These are phyloP conservation scores for Tuber umbilicatum DNA, from an alignment of 495 filamentous ascomycete species.

Conservation along the genomic window DNA sequence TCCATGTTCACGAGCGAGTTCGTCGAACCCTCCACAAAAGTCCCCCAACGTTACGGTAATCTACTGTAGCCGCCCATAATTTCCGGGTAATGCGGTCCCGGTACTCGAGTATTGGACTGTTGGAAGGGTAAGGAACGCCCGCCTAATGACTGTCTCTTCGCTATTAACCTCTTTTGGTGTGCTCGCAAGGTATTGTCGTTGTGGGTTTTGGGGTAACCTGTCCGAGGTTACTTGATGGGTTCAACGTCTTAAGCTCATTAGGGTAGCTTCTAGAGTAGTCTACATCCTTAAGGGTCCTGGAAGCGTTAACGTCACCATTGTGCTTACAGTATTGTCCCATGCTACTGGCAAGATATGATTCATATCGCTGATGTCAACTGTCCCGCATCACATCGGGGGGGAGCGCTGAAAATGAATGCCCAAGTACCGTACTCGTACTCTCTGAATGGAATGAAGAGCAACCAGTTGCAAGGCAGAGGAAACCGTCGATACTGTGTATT, in stretches of 20 bases:
- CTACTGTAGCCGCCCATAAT: not conserved
- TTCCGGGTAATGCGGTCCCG: not conserved
- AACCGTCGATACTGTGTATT: not conserved
- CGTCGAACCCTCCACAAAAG: slow-evolving; percentile 56
- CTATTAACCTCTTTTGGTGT: not conserved
- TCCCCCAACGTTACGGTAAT: slow-evolving; percentile 12
- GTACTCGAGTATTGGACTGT: not conserved
- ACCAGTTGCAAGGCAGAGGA: not conserved
- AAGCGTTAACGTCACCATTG: not conserved
- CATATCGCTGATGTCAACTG: not conserved
- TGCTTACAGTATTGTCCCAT: not conserved
- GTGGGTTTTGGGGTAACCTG: not conserved
- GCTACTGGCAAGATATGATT: not conserved
- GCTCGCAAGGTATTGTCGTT: not conserved
- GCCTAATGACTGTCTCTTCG: not conserved
- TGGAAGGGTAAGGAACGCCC: not conserved
- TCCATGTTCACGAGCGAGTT: slow-evolving; percentile 59
- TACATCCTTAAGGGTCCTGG: not conserved
- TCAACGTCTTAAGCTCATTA: not conserved
- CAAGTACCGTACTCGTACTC: too few relatives aligned
- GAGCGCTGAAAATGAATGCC: not conserved
- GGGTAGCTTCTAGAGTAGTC: not conserved
- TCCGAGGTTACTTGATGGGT: not conserved
- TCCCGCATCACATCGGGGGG: not conserved
- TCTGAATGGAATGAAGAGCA: not conserved